Conservation (phyloP, 179 eudicot species). For the Actinidia arguta region DNA sequence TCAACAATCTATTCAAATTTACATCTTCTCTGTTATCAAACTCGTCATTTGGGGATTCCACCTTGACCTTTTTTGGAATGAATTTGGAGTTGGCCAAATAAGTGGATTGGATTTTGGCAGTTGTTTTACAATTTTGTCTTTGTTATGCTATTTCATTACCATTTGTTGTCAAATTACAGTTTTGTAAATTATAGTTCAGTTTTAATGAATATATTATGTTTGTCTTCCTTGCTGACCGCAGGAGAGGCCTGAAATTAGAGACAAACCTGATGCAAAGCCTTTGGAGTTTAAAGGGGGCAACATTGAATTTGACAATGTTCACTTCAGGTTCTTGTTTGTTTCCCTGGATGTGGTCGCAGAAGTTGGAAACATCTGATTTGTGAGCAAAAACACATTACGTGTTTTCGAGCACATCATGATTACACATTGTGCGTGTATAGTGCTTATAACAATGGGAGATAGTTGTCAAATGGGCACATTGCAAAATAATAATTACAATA, state of each 20-base stretch:
- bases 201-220: not conserved
- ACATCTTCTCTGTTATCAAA: not conserved
- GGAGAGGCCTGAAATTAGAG: constrained; percentile 83
- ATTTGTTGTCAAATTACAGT: not conserved
- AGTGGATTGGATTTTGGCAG: not conserved
- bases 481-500: too few relatives aligned
- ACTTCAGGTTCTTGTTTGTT: constrained; percentile 70
- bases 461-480: too few relatives aligned
- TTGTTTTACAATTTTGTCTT: constrained; percentile 2
- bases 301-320: constrained; percentile 83
- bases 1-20: not conserved
- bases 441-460: too few relatives aligned
- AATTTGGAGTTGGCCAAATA: not conserved
- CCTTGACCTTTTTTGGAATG: not conserved
- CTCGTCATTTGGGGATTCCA: constrained; percentile 4
- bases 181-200: not conserved
- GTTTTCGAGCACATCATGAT: too few relatives aligned
- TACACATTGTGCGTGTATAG: too few relatives aligned
- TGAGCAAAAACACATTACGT: too few relatives aligned
- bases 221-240: constrained; percentile 28
- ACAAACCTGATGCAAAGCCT: constrained; percentile 76
- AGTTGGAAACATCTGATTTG: not conserved
- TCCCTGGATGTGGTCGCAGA: not conserved
- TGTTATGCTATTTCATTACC: not conserved
- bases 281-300: constrained; percentile 75